phyloP scores from a whole-genome alignment of 371 early-diverging fungal genomes.

The Conidiobolus incongruus region DNA sequence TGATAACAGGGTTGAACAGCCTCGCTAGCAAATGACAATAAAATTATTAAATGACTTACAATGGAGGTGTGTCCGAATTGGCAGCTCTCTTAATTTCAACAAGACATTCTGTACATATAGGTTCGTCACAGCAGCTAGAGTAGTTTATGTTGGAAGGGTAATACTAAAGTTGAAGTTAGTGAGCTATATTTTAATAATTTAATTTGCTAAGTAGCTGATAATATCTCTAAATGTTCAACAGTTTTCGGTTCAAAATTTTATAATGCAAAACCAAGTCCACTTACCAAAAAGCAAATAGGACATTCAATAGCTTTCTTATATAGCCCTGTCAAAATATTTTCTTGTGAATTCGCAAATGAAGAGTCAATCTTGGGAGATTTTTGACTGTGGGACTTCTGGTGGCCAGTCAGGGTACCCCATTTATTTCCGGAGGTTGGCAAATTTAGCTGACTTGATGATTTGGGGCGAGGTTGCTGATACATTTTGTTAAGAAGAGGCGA shows the following conservation, averaged over 20 bases:
- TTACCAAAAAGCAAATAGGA: slow-evolving; percentile 81
- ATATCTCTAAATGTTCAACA: too few relatives aligned
- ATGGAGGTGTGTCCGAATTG: slow-evolving; percentile 17
- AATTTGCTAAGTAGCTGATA: too few relatives aligned
- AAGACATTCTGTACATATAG: slow-evolving; percentile 89
- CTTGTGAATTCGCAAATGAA: background rate
- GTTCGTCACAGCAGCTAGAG: slow-evolving; percentile 83
- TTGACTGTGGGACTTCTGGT: slow-evolving; percentile 3
- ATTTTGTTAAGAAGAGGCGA: slow-evolving; percentile 8
- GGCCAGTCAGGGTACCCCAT: slow-evolving; percentile 2
- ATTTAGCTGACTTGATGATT: background rate
- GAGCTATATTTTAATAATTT: too few relatives aligned
- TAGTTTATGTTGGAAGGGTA: slow-evolving; percentile 82
- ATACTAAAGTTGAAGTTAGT: slow-evolving; percentile 26
- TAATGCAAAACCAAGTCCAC: slow-evolving; percentile 1
- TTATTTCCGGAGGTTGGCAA: background rate
- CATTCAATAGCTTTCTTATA: slow-evolving; percentile 61
- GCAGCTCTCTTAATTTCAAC: slow-evolving; percentile 68
- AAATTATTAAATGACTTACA: slow-evolving; percentile 3
- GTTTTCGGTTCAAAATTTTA: background rate
- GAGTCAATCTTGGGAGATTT: slow-evolving; percentile 13
- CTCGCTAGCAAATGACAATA: background rate
- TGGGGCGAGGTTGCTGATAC: slow-evolving; percentile 5
- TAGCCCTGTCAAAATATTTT: slow-evolving; percentile 8
- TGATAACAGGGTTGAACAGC: too few relatives aligned